Percentiles rank a stretch among this genome's conserved stretches.
Conservation (phyloP, 306 rosid species). For the Cicer chorassanicum region DNA sequence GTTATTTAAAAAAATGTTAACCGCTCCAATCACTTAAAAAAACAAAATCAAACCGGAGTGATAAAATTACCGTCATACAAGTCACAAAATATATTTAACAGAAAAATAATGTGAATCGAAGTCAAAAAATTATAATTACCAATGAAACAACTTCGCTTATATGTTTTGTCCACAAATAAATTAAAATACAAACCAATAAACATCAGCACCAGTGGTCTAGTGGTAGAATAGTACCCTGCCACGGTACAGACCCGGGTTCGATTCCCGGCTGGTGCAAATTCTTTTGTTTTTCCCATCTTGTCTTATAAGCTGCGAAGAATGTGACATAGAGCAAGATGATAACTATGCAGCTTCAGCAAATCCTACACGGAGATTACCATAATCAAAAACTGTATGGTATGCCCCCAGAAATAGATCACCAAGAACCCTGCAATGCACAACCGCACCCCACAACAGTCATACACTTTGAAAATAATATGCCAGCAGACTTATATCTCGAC, state of each 20-base stretch:
- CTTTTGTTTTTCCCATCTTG: too few species aligned
- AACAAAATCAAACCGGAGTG: too few species aligned
- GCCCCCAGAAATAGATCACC: constrained; percentile 71
- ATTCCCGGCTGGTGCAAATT: constrained; percentile 94
- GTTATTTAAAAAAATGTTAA: too few species aligned
- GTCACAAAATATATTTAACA: too few species aligned
- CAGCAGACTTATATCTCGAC: background rate
- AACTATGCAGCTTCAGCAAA: constrained; percentile 57
- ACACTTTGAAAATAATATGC: constrained; percentile 14
- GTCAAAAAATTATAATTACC: background rate
- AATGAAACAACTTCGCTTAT: background rate
- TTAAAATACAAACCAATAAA: background rate
- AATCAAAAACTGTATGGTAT: constrained; percentile 73
- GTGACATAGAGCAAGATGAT: too few species aligned
- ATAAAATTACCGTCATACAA: too few species aligned
- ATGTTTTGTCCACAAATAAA: background rate
- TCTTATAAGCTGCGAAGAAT: too few species aligned
- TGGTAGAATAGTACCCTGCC: constrained; percentile 94
- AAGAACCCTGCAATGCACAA: constrained; percentile 48
- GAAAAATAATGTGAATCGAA: too few species aligned
- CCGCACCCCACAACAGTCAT: constrained; percentile 21
- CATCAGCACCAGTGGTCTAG: constrained; percentile 89
- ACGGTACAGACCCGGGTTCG: constrained; percentile 78
- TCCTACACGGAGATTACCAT: constrained; percentile 63
- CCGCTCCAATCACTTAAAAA: too few species aligned